Evolutionary conservation across 208 protist species (phyloP), one percentile per base, ranked within the genome.

Genomic region (Wallacemonas sp.): DNA sequence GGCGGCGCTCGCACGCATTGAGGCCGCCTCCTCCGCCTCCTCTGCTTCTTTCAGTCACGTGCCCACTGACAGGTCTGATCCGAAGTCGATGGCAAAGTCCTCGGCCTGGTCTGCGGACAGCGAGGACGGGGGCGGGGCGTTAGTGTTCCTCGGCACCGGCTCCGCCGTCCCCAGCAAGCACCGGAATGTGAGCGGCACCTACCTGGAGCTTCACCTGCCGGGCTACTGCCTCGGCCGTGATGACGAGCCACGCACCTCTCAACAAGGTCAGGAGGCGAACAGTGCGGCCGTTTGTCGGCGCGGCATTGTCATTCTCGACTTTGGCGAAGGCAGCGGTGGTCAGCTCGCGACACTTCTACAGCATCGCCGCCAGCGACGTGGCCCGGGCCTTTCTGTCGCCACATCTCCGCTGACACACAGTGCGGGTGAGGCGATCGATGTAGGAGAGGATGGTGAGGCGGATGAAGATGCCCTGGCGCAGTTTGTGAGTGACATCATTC

Each of bases 151-250:
- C 14, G 92, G 92, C 2, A 97, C 92, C 2, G 92, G 88, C 18
- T 94, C 92, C 26, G 86, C 92, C 18, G 69, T 97, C 1, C 92
- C 92, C 11, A 91, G 87, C 69, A 97, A 97, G 67, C 95, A 97
- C 63, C 75, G 92, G 16, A 97, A 94, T 62, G 92, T 94, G 29
- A 94, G 87, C 57, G 86, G 87, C 25, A 77, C 86, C 39, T 88
- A 73, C 46, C 57, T 93, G 11, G 81, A 93, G 67, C 45, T 97
- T 4, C 36, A 68, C 28, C 54, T 82, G 12, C 77, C 84, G 2
- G 22, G 55, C 23, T 72, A 49, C 45, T 88, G 78, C 66, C 78
- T 84, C 18, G 29, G 63, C 2, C 63, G 33, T 18, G 0, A 28
- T 16, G 18, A 2, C 7, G 32, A 33, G 5, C 16, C n/a, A 7